Evolutionary conservation across 73 alveolate genomes (phyloP).

Genomic region (Tetrahymena borealis): DNA sequence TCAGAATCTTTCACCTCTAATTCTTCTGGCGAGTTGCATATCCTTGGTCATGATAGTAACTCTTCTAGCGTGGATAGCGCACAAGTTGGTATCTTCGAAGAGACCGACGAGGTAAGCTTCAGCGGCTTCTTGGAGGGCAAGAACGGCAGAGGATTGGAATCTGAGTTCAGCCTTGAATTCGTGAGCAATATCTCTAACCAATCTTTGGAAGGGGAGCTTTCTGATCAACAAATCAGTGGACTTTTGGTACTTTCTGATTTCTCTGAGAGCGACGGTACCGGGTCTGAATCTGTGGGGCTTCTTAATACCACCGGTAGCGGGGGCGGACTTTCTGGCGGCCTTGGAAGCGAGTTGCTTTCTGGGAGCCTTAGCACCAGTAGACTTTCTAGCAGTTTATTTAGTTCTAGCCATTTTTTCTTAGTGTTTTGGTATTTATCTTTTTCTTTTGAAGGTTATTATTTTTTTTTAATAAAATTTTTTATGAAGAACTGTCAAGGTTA

Average conservation of each 20-base stretch:
- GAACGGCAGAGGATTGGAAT: conserved; percentile 83
- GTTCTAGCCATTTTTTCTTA: conserved; percentile 56
- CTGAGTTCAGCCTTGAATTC: conserved; percentile 84
- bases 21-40: conserved; percentile 86
- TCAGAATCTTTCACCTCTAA: conserved; percentile 88
- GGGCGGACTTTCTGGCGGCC: conserved; percentile 84
- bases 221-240: conserved; percentile 77
- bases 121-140: conserved; percentile 92
- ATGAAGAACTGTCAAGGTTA: neutral
- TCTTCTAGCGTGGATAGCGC: conserved; percentile 92
- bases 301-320: conserved; percentile 74
- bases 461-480: neutral
- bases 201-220: conserved; percentile 91
- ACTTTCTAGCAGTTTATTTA: conserved; percentile 57
- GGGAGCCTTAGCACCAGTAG: conserved; percentile 76
- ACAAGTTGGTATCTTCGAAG: conserved; percentile 87
- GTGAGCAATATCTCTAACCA: conserved; percentile 87
- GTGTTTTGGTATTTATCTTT: neutral
- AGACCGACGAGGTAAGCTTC: conserved; percentile 85
- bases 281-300: conserved; percentile 90
- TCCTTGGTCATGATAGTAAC: conserved; percentile 91
- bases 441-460: neutral
- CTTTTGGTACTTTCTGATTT: conserved; percentile 75
- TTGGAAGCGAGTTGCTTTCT: conserved; percentile 64
- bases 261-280: conserved; percentile 88